Base-by-base conservation (phyloP, 805 yeast genomes). In the Yamadazyma endophytica region DNA sequence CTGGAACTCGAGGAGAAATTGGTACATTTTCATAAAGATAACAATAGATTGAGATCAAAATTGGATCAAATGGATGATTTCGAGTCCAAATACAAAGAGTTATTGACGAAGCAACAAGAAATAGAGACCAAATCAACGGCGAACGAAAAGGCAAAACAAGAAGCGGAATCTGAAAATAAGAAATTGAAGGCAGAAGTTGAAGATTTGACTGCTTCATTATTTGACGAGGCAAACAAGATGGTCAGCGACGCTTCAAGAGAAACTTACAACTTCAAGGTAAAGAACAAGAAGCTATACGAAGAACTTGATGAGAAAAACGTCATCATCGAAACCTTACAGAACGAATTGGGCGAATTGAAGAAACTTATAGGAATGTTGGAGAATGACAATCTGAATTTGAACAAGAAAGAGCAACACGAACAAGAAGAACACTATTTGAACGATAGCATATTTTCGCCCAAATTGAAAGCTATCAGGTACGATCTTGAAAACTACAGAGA, bases 221-320 rank as follows among this genome's bases (percentile, higher is more conserved):
- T 86, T 50, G 82, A 76, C 40, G 92, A 87, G 50, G 96, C 96
- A 9, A 86, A 86, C 50, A 70, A 72, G 29, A 84, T 85, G 85
- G 96, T 86, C 5, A 76, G 82, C 29, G 75, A 79, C 39, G 95
- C 95, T 0, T 75, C 84, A 37, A 68, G 76, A 32, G 82, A 80
- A 35, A 73, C 79, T 4, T 70, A 79, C 48, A 76, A 74, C 20
- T 66, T 66, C 39, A 77, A 79, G 44, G 56, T 73, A 29, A 75
- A 78, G 42, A 82, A 82, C 44, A 59, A 70, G 20, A 77, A 71
- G 40, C 52, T 83, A 28, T 47, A 52, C 26, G 71, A 65, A 44
- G 71, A 65, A 41, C 50, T 84, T 21, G 70, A 66, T 21, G 96
- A 87, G 52, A 79, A 79, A 49, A 87, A 86, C 46, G 54, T 62